phyloP scores from a whole-genome alignment of 768 basidiomycete species.

The Plicaturopsis crispa region DNA sequence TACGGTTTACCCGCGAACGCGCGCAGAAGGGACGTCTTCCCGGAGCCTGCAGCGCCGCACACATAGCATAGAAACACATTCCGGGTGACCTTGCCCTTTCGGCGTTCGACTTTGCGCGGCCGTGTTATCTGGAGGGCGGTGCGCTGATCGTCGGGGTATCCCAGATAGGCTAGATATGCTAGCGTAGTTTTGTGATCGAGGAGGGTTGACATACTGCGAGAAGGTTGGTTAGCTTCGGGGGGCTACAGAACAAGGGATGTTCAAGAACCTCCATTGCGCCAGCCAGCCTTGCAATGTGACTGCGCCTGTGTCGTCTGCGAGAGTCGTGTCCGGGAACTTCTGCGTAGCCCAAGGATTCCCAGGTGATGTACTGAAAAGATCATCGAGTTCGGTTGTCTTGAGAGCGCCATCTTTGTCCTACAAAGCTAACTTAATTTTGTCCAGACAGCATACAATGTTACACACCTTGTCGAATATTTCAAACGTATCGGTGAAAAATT shows the following conservation, averaged over 20 bases:
- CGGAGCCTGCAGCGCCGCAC: slow-evolving; percentile 91
- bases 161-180: slow-evolving; percentile 92
- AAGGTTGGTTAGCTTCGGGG: slow-evolving; percentile 3
- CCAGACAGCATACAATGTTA: background rate
- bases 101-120: slow-evolving; percentile 76
- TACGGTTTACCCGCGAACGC: slow-evolving; percentile 84
- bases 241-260: slow-evolving; percentile 4
- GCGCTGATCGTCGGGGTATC: slow-evolving; percentile 74
- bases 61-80: slow-evolving; percentile 94
- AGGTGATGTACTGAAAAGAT: slow-evolving; percentile 89
- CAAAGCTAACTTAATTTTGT: slow-evolving; percentile 4
- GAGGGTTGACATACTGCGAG: slow-evolving; percentile 85
- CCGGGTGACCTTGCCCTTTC: slow-evolving; percentile 80
- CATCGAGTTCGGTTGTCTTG: slow-evolving; percentile 73
- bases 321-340: slow-evolving; percentile 85
- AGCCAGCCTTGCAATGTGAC: slow-evolving; percentile 98
- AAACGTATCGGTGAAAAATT: slow-evolving; percentile 96
- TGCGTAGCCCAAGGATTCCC: slow-evolving; percentile 95
- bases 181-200: slow-evolving; percentile 90
- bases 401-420: slow-evolving; percentile 95
- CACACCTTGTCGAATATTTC: slow-evolving; percentile 87
- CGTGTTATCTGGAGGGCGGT: slow-evolving; percentile 85
- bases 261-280: slow-evolving; percentile 91
- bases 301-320: slow-evolving; percentile 79
- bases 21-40: slow-evolving; percentile 84